Percentiles rank a stretch among this genome's conserved stretches.
phyloP scores from a whole-genome alignment of 2,329 filamentous ascomycete species.

The Beauveria sp. region DNA sequence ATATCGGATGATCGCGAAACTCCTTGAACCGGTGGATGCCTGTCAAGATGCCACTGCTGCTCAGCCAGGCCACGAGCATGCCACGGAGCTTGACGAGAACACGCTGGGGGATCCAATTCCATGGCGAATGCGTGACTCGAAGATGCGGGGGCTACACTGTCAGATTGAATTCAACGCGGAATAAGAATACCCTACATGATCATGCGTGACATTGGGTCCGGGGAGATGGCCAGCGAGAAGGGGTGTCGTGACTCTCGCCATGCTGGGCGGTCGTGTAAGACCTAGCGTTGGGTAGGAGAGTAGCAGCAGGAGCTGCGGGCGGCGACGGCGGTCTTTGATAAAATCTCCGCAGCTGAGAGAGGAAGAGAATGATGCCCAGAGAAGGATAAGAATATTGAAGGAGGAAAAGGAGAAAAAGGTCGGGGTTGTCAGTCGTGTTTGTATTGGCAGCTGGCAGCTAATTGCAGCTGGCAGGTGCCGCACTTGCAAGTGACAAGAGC shows the following conservation, averaged over 20 bases:
- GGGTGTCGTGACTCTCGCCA: slow-evolving; percentile 26
- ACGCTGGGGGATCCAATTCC: slow-evolving; percentile 38
- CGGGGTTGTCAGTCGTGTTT: background rate
- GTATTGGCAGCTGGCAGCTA: background rate
- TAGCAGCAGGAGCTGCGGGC: slow-evolving; percentile 8
- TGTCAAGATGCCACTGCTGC: slow-evolving; percentile 32
- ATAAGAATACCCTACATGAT: slow-evolving; percentile 23
- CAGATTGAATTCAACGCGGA: background rate
- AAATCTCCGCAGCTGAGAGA: background rate
- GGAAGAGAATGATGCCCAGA: background rate
- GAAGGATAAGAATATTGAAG: background rate
- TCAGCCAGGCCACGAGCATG: slow-evolving; percentile 34
- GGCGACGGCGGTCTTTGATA: background rate
- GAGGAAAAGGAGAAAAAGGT: background rate
- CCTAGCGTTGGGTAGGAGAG: background rate
- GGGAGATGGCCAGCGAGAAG: slow-evolving; percentile 27
- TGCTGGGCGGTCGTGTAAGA: background rate
- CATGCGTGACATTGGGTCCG: slow-evolving; percentile 25
- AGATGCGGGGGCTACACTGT: slow-evolving; percentile 39
- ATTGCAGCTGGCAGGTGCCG: background rate
- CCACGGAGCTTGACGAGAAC: slow-evolving; percentile 36
- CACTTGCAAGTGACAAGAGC: background rate
- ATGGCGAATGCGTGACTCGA: slow-evolving; percentile 44
- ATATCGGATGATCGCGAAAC: slow-evolving; percentile 29
- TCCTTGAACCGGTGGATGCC: slow-evolving; percentile 34